Evolutionary conservation across 108 stramenopile species (phyloP).

Genomic region (Skeletonema potamos): DNA sequence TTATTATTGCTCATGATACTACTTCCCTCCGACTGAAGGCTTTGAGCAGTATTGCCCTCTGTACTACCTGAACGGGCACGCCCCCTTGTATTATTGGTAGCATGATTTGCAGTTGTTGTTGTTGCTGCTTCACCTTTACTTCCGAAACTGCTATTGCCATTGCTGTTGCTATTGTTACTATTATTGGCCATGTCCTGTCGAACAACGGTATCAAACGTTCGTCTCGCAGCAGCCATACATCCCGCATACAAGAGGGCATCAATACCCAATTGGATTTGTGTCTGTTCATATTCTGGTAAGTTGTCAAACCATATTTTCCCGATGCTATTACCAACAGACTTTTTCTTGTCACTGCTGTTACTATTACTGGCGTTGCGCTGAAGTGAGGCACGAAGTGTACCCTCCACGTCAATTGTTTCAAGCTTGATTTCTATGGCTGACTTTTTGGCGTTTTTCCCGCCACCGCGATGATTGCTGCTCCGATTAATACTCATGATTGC

Average conservation of each 20-base stretch:
- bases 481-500: neutral
- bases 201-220: conserved; percentile 62
- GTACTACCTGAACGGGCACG: neutral
- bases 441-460: neutral
- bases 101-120: neutral
- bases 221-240: conserved; percentile 65
- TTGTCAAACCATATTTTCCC: conserved; percentile 52
- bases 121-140: neutral
- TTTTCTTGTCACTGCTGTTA: neutral
- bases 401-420: conserved; percentile 38
- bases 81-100: neutral
- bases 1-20: neutral
- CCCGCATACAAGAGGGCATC: conserved; percentile 66
- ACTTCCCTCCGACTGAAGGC: neutral
- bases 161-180: conserved; percentile 1
- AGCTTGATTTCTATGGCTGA: neutral
- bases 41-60: neutral
- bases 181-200: conserved; percentile 47
- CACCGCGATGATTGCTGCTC: neutral
- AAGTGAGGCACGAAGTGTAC: conserved; percentile 35
- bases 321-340: neutral
- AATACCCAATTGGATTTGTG: conserved; percentile 57
- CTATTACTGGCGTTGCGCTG: conserved; percentile 17
- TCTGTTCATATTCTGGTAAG: conserved; percentile 35
- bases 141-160: too few species aligned